Evolutionary conservation across 177 flowering plant genomes (phyloP), one percentile per base, ranked within the genome.

Genomic region (Vitis hybrid): DNA sequence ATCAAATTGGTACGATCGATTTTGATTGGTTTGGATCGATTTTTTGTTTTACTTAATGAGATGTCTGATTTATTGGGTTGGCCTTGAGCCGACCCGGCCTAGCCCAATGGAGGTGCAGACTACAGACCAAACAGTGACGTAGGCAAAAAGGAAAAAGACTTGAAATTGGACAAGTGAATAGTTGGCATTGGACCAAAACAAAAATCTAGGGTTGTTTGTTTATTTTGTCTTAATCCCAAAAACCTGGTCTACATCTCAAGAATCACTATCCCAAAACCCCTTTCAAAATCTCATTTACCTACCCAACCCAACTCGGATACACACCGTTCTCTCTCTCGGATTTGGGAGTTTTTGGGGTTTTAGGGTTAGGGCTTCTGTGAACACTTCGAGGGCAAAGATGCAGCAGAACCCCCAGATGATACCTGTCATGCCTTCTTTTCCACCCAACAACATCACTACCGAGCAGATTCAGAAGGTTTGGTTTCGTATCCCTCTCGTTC

Each of bases 401-500:
- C 92, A 88, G 89, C 92, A 86, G 75, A 81, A 81, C 15, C 80
- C 74, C 64, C 82, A 77, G 12, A 85, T 86, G 89, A 80, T 86
- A 23, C 83, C 85, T 18, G 60, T 84, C 21, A 77, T 82, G 82
- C 81, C 87, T 62, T 82, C 88, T 2, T 81, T 83, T 64, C 86
- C 87, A 5, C 84, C 86, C 8, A 66, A 82, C 3, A 85, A 76
- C 72, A 88, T 86, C 73, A 88, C 92, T 71, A 88, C 88, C 52
- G 88, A 84, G 75, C 89, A 86, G 78, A 88, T 86, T 82, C 89
- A 88, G 64, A 88, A 88, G 89, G 91, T 88, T 69, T 48, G 9
- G 11, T 15, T 23, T 52, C 51, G 21, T 50, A 1, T 17, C 62
- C 61, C 21, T 52, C 13, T 72, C 64, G 14, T 18, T 49, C 23